Evolutionary conservation across 306 rosid genomes (phyloP).

Genomic region (Ammopiptanthus mongolicus): DNA sequence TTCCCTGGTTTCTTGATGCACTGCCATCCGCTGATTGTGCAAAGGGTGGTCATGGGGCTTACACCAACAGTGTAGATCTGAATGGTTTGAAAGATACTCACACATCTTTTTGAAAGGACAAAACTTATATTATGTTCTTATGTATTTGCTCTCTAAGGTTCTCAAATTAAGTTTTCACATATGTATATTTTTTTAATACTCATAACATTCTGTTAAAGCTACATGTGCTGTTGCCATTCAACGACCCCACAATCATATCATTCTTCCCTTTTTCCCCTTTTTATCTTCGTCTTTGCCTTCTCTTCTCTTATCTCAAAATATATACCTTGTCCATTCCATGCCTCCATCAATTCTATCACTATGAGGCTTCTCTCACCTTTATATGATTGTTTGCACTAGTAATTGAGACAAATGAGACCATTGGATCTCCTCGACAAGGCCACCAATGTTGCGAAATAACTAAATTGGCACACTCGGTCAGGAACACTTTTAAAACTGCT

Average conservation of each 20-base stretch:
- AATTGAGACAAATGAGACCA: background rate
- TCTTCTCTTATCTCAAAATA: background rate
- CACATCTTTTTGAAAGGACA: slow-evolving; percentile 16
- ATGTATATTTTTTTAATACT: background rate
- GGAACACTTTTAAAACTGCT: background rate
- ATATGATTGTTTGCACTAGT: background rate
- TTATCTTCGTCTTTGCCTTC: background rate
- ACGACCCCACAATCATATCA: background rate
- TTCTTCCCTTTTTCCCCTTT: background rate
- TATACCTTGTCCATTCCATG: background rate
- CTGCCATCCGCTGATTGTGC: slow-evolving; percentile 99
- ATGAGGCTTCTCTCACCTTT: background rate
- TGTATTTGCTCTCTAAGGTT: slow-evolving; percentile 1
- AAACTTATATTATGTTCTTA: slow-evolving; percentile 9
- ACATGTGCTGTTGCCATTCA: background rate
- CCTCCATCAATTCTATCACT: slow-evolving; percentile 9
- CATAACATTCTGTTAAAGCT: slow-evolving; percentile 5
- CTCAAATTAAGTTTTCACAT: background rate
- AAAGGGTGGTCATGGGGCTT: slow-evolving; percentile 99
- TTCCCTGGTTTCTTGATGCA: slow-evolving; percentile 97
- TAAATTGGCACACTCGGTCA: background rate
- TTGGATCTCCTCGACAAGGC: background rate
- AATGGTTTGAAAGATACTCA: slow-evolving; percentile 49
- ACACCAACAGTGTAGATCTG: slow-evolving; percentile 90
- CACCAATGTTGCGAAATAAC: background rate